A percentile compares a stretch with the other conserved stretches of the same genome.
phyloP scores from a whole-genome alignment of 2,329 filamentous ascomycete species.

The Colletotrichum scovillei region DNA sequence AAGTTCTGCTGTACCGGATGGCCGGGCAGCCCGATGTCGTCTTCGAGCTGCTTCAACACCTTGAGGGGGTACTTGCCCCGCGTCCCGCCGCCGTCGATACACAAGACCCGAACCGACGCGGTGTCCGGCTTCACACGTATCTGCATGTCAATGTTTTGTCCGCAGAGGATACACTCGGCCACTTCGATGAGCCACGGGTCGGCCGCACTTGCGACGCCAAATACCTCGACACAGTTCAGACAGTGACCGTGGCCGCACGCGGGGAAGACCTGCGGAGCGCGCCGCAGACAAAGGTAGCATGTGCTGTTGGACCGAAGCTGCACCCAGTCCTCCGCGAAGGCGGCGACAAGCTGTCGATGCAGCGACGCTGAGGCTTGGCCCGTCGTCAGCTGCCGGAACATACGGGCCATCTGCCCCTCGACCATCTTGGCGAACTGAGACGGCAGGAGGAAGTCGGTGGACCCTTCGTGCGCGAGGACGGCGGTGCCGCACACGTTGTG shows the following conservation, averaged over 20 bases:
- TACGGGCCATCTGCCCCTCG: neutral
- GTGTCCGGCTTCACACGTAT: slow-evolving; percentile 15
- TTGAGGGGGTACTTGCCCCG: slow-evolving; percentile 43
- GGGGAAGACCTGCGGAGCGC: neutral
- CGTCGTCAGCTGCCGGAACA: neutral
- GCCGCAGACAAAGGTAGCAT: neutral
- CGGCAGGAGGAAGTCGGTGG: slow-evolving; percentile 3
- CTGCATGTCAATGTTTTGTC: neutral
- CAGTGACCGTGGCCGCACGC: slow-evolving; percentile 1
- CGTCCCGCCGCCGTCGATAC: slow-evolving; percentile 42
- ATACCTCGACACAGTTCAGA: slow-evolving; percentile 3
- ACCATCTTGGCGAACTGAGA: slow-evolving; percentile 20
- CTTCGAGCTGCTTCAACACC: slow-evolving; percentile 43
- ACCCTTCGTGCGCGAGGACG: neutral
- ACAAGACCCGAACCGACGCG: neutral
- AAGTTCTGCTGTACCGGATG: slow-evolving; percentile 2
- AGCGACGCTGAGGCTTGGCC: neutral
- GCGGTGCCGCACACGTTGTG: slow-evolving; percentile 1
- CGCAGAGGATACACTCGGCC: neutral
- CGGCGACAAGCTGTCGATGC: neutral
- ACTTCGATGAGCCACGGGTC: slow-evolving; percentile 2
- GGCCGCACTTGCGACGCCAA: neutral
- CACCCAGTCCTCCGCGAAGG: neutral
- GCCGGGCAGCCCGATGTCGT: slow-evolving; percentile 30
- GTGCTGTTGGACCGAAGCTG: neutral